Base-by-base conservation (phyloP, 768 basidiomycete genomes). In the Podaxis sp. region DNA sequence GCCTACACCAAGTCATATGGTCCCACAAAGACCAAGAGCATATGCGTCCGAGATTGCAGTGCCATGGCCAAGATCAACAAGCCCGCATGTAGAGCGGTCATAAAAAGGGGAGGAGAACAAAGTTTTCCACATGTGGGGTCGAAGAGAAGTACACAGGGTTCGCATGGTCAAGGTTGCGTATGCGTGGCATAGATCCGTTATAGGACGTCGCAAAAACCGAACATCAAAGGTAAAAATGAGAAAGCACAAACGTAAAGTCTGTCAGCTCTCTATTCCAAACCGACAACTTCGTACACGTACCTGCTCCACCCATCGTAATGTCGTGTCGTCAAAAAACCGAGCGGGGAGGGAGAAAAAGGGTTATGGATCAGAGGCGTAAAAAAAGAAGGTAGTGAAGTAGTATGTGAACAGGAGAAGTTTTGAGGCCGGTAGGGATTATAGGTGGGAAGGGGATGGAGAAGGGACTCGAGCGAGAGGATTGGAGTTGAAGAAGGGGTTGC, bases 1-100 rank as follows among this genome's bases (percentile, higher is more conserved):
- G 73, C 93, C 95, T 96, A 60, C 49, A 51, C 64, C 62, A 44
- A 22, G 46, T 28, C 36, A 17, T 44, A 44, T 44, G n/a, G 41
- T 17, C n/a, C 41, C 15, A 13, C 4, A 33, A 33, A 33, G 33
- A 7, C 7, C n/a, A 17, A 50, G 3, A 11, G 22, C 48, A 24
- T 22, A 50, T 2, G 24, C 49, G 12, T 8, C 49, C 49, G 12
- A 20, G 24, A 50, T 50, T 13, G 20, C 26, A 28, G 26, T 50
- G 11, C 3, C 26, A 50, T 20, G 44, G n/a, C 22, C n/a, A 24
- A 24, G 48, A 4, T 12, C 26, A 22, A 11, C 26, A 50, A 15
- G 22, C 26, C 8, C 26, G 22, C 22, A 28, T 24, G 8, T 26
- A 13, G 49, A 24, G 13, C 49, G 49, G 20, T 11, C 26, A 50